phyloP scores from a whole-genome alignment of 176 grass and related monocot species.

The Carex cristatella region DNA sequence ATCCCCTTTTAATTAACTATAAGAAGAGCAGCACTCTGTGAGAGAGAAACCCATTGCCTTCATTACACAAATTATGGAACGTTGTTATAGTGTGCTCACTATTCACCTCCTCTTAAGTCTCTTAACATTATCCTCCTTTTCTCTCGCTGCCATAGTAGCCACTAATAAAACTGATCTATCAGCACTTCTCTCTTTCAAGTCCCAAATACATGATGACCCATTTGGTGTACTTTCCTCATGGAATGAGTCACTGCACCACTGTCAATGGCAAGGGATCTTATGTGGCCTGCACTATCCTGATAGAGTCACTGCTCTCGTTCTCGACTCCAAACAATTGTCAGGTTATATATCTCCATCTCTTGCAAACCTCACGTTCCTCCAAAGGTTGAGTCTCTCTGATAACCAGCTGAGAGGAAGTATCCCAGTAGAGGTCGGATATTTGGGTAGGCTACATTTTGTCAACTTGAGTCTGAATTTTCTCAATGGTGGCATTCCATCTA shows the following conservation, averaged over 20 bases:
- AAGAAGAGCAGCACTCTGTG: too few species aligned
- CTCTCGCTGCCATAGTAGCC: neutral
- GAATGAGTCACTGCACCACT: conserved; percentile 30
- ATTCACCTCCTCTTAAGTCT: neutral
- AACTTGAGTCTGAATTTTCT: conserved; percentile 11
- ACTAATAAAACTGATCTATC: neutral
- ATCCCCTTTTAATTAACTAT: too few species aligned
- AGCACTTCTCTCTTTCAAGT: conserved; percentile 35
- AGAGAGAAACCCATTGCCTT: too few species aligned
- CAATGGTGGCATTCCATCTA: conserved; percentile 21
- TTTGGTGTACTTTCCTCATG: conserved; percentile 28
- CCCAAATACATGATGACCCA: neutral
- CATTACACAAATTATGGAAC: too few species aligned
- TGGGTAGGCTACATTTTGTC: neutral
- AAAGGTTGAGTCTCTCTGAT: conserved; percentile 17
- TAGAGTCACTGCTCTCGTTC: conserved; percentile 14
- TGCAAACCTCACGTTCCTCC: conserved; percentile 42
- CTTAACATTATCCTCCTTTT: neutral
- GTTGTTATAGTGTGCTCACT: too few species aligned
- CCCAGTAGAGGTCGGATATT: conserved; percentile 8
- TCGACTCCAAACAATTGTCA: conserved; percentile 12
- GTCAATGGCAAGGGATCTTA: conserved; percentile 27
- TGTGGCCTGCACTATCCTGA: conserved; percentile 25
- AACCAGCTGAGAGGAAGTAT: conserved; percentile 21
- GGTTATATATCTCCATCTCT: neutral